These are phyloP conservation scores for Mycena belliarum DNA, from an alignment of 768 basidiomycete genomes.

Conservation along the genomic window DNA sequence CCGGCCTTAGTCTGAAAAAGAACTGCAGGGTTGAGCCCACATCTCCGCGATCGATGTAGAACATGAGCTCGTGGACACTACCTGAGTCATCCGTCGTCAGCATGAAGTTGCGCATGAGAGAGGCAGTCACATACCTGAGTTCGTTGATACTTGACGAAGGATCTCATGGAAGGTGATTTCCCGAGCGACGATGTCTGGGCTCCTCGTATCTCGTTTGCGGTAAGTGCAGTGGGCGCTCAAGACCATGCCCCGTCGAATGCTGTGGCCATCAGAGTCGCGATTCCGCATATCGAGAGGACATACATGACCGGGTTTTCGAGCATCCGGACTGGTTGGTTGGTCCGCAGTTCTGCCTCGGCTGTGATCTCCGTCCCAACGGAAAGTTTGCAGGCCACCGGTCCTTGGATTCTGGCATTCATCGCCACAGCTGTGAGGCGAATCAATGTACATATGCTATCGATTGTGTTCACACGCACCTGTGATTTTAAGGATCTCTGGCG, in stretches of 20 bases:
- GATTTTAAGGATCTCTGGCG: slow-evolving; percentile 3
- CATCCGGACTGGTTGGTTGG: not conserved
- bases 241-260: not conserved
- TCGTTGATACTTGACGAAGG: not conserved
- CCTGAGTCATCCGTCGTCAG: too few relatives aligned
- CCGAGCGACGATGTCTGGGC: not conserved
- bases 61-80: not conserved
- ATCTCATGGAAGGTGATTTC: slow-evolving; percentile 2
- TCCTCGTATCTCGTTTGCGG: not conserved
- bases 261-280: not conserved
- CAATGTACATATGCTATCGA: slow-evolving; percentile 1
- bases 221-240: not conserved
- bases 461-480: not conserved
- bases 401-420: not conserved
- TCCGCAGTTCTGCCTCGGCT: not conserved
- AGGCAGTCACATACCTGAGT: not conserved
- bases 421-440: not conserved
- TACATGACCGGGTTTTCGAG: not conserved
- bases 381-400: slow-evolving; percentile 2
- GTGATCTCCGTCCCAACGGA: not conserved
- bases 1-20: not conserved
- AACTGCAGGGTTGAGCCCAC: not conserved
- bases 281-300: not conserved
- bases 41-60: not conserved
- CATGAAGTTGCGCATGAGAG: not conserved